Conservation (phyloP, 192 early-diverging fungal species). For the Mortierella alpina region DNA sequence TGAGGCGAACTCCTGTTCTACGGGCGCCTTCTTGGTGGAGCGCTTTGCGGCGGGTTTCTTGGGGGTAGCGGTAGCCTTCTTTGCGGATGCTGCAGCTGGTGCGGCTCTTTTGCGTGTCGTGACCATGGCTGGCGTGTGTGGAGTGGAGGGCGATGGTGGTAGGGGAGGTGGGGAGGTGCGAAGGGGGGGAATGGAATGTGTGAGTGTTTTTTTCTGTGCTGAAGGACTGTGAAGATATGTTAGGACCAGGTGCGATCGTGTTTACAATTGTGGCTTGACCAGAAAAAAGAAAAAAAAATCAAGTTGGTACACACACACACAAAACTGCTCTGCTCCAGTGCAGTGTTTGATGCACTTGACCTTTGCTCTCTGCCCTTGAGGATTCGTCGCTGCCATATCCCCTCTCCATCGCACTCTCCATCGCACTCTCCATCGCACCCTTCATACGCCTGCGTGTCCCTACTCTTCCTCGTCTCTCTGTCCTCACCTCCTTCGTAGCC, state of each 20-base stretch:
- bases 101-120: conserved; percentile 34
- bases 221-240: not conserved
- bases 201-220: not conserved
- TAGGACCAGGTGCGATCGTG: conserved; percentile 1
- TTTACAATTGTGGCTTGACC: conserved; percentile 44
- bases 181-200: not conserved
- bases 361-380: not conserved
- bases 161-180: not conserved
- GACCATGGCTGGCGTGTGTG: conserved; percentile 21
- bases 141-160: not conserved
- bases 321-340: not conserved
- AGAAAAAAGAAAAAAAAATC: conserved; percentile 17
- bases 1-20: conserved; percentile 17
- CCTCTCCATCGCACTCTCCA: not conserved
- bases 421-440: not conserved
- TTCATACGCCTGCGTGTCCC: not conserved
- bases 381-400: not conserved
- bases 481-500: not conserved
- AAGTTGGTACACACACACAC: conserved; percentile 10
- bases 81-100: conserved; percentile 4
- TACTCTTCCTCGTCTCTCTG: not conserved
- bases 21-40: conserved; percentile 13
- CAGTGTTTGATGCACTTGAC: not conserved
- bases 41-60: conserved; percentile 19
- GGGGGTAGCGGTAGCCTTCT: conserved; percentile 8